Percentiles rank a stretch among this genome's conserved stretches.
phyloP scores from a whole-genome alignment of 805 yeast genomes.

The Hanseniaspora valbyensis region DNA sequence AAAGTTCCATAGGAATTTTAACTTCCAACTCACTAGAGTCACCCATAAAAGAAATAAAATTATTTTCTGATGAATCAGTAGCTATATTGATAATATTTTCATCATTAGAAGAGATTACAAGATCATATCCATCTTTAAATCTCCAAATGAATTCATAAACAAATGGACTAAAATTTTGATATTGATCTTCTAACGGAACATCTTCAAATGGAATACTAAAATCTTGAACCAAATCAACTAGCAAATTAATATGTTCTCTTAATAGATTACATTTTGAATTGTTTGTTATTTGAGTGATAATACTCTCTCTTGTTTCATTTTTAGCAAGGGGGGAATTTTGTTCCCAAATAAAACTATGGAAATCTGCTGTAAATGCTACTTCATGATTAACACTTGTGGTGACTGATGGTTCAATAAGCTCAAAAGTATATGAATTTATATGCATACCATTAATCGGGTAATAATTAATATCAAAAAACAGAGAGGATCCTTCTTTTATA shows the following conservation, averaged over 20 bases:
- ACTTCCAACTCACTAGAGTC: slow-evolving; percentile 38
- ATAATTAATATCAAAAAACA: slow-evolving; percentile 39
- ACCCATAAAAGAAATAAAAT: slow-evolving; percentile 65
- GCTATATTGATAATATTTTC: slow-evolving; percentile 83
- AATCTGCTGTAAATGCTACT: slow-evolving; percentile 51
- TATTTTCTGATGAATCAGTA: slow-evolving; percentile 68
- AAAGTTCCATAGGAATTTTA: slow-evolving; percentile 48
- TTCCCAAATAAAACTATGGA: slow-evolving; percentile 44
- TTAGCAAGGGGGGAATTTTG: slow-evolving; percentile 67
- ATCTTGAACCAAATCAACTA: slow-evolving; percentile 65
- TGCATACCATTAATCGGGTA: slow-evolving; percentile 48
- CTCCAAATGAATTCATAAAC: slow-evolving; percentile 36
- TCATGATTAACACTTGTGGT: slow-evolving; percentile 86
- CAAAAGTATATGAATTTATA: slow-evolving; percentile 37
- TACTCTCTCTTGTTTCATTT: slow-evolving; percentile 72
- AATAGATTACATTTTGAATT: slow-evolving; percentile 53
- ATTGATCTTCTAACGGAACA: slow-evolving; percentile 39
- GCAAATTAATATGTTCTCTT: slow-evolving; percentile 67
- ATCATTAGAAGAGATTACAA: slow-evolving; percentile 74
- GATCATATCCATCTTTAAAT: slow-evolving; percentile 41
- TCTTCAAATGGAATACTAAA: slow-evolving; percentile 44
- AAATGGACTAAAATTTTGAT: slow-evolving; percentile 45
- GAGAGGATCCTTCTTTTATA: slow-evolving; percentile 41
- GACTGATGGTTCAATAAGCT: slow-evolving; percentile 48
- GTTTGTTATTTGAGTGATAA: slow-evolving; percentile 40